Base-by-base conservation (phyloP, 805 yeast species). In the Clavispora phyllophila region DNA sequence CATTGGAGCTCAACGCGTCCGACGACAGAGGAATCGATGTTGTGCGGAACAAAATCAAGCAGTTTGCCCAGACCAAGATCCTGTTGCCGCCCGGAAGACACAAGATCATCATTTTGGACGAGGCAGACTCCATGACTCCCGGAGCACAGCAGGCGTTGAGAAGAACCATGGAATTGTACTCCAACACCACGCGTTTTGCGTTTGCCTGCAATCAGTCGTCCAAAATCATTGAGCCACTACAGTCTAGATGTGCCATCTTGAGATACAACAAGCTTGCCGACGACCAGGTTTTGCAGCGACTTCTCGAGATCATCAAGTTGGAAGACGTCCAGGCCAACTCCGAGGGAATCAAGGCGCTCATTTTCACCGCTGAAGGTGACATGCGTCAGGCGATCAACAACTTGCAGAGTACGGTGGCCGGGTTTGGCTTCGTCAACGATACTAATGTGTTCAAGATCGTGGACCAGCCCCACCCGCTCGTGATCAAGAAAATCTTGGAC, bases 11-110 rank as follows among this genome's bases (percentile, higher is more conserved):
- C 58, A 93, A 93, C 62, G 99, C 99, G 1, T 84, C 95, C 1
- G 99, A 93, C 61, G 98, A 93, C 60, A 76, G 99, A 69, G 99
- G 99, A 49, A 93, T 93, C 40, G 99, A 93, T 40, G 96, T 90
- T 20, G 98, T 93, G 9, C 76, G 99, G 47, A 90, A 87, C 54
- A 82, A 86, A 55, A 93, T 93, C 67, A 93, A 93, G 63, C 88
- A 87, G 48, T 93, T 93, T 75, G 98, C 99, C 3, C 97, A 89
- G 58, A 90, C 90, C 55, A 90, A 87, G 60, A 91, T 90, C 37
- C 81, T 74, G 57, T 69, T 93, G 49, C 96, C 96, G 0, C 77
- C 82, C 0, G 96, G 96, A 1, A 76, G 91, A 52, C 97, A 91
- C 60, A 93, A 93, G 73, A 87, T 93, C 43, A 77, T 93, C 51